Evolutionary conservation across 2,329 filamentous ascomycete genomes (phyloP).

Genomic region (Neoascochyta sp.): DNA sequence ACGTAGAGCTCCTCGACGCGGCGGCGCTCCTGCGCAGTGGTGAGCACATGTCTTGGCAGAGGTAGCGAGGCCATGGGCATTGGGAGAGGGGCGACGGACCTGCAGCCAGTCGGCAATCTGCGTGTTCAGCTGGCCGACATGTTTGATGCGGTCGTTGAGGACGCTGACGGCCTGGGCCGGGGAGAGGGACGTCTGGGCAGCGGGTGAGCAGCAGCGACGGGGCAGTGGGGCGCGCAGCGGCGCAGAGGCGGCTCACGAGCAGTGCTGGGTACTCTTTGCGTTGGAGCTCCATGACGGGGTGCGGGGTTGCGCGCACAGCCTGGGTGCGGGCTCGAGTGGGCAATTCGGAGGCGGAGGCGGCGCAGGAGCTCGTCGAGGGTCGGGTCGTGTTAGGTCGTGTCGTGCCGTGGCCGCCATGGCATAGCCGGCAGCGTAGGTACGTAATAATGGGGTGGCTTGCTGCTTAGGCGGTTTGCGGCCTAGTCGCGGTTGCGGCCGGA

Average conservation of each 20-base stretch:
- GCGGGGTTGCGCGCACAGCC: conserved; percentile 28
- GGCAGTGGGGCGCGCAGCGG: conserved; percentile 15
- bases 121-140: conserved; percentile 78
- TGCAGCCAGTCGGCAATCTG: conserved; percentile 97
- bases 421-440: conserved; percentile 4
- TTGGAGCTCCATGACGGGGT: conserved; percentile 58
- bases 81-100: too few species aligned
- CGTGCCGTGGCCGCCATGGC: too few species aligned
- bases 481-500: conserved; percentile 13
- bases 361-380: conserved; percentile 24
- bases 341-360: too few species aligned
- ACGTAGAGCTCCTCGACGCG: conserved; percentile 89
- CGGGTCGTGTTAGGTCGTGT: too few species aligned
- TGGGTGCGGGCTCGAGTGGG: conserved; percentile 4
- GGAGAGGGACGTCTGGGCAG: conserved; percentile 67
- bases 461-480: conserved; percentile 5
- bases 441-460: conserved; percentile 9
- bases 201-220: too few species aligned
- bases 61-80: conserved; percentile 1
- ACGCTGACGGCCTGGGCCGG: conserved; percentile 77
- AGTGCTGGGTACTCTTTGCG: conserved; percentile 89
- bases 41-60: conserved; percentile 18
- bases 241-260: conserved; percentile 61
- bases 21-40: conserved; percentile 71
- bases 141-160: conserved; percentile 81